Base-by-base conservation (phyloP, 192 early-diverging fungal species). In the Podila epicladia region DNA sequence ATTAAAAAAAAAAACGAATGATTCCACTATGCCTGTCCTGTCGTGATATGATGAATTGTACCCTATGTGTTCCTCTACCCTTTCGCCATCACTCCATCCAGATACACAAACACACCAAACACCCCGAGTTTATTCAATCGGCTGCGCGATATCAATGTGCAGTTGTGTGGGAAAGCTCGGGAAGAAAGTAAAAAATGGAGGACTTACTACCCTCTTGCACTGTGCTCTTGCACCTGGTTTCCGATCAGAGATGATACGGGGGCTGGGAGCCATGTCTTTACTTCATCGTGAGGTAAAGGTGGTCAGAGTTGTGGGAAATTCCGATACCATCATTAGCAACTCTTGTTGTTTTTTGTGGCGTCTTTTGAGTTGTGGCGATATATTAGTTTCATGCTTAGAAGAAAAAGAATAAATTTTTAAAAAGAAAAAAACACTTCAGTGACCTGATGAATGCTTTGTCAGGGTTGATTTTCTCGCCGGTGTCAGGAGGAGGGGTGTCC, bases 121-220 rank as follows among this genome's bases (percentile, higher is more conserved):
- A 38, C 28, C 75, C 69, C 69, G 70, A 51, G 75, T 79, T 69
- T 79, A 79, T 79, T 79, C 75, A 79, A 79, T 79, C 65, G 53
- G n/a, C 53, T 79, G 75, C 51, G 48, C 70, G 70, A 72, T 72
- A 79, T 67, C 65, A 79, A 79, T 79, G 75, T 64, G 70, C 70
- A 79, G 53, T 49, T 68, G 75, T 66, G 67, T 79, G 75, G 75
- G 75, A 79, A 79, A 72, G 71, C 71, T 53, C 64, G 64, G 69
- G 69, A 79, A 79, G 75, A 79, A 79, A 71, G 70, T 67, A 79
- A 79, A 79, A 79, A 58, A 50, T 38, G 64, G 60, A 58, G 70
- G 70, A 50, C 75, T 79, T 79, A 79, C 75, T 79, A 79, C 75
- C 60, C 75, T 75, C 67, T 58, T 58, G 64, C 75, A 72, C 75